Evolutionary conservation across 768 basidiomycete species (phyloP), one percentile per base, ranked within the genome.

Genomic region (Lenzites betulinus): DNA sequence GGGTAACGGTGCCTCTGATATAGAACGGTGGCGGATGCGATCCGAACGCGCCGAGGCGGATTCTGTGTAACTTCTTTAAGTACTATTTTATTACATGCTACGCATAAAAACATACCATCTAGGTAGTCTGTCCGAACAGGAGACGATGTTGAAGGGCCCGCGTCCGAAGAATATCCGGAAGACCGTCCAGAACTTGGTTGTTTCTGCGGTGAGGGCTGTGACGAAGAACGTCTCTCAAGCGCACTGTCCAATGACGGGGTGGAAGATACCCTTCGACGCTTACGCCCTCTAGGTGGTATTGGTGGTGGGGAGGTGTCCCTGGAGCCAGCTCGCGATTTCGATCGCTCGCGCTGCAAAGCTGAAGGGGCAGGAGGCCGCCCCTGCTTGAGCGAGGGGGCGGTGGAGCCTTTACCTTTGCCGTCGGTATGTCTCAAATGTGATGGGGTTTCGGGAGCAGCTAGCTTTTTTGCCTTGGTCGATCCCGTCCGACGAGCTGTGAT

Each of bases 191-290:
- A 35, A 11, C 8, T 30, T 22, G 3, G 38, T 5, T 2, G 41
- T 0, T 23, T 46, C 22, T 1, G 36, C 28, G 23, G 28, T 3
- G 1, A 35, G 8, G 3, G 51, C 33, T 8, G 51, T 26, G 23
- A 51, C 3, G 28, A 13, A 11, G 16, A 26, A 7, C n/a, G 1
- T n/a, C 51, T 58, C 41, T 33, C 47, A 3, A 51, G 47, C n/a
- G 44, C 50, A 7, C 11, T 22, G 13, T 63, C 62, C n/a, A 51
- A 53, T 16, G 61, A 50, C 3, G 61, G 30, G 39, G 42, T 48
- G 3, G 51, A 58, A 23, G 62, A 63, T 7, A 58, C 57, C 33
- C 62, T 63, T 3, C 57, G 51, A 6, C 62, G 56, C 26, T 63
- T 63, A 26, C 38, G 47, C 5, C 62, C 47, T 33, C 41, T 54